Conservation (phyloP, 2,329 filamentous ascomycete species). For the Fusarium verticillioides region DNA sequence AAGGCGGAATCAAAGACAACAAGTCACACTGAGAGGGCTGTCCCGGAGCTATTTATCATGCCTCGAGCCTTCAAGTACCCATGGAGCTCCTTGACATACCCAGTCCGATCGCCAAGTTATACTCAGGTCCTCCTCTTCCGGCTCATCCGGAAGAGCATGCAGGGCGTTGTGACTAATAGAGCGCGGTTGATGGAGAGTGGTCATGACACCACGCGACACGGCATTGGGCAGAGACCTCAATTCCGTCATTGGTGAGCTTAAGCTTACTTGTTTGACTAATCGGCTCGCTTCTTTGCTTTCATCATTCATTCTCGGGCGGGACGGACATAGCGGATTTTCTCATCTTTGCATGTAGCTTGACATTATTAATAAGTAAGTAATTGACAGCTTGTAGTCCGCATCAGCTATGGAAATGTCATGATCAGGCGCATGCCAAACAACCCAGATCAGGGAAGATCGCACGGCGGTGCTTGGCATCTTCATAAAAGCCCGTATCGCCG, state of each 20-base stretch:
- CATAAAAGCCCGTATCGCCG: slow-evolving; percentile 17
- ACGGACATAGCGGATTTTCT: neutral
- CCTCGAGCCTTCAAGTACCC: slow-evolving; percentile 13
- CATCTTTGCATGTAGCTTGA: slow-evolving; percentile 1
- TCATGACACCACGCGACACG: slow-evolving; percentile 35
- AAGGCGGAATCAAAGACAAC: neutral
- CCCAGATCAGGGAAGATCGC: neutral
- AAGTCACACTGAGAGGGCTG: slow-evolving; percentile 1
- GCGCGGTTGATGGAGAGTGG: slow-evolving; percentile 36
- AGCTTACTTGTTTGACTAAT: slow-evolving; percentile 18
- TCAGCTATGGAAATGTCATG: slow-evolving; percentile 12
- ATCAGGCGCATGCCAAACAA: slow-evolving; percentile 5
- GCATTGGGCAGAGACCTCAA: slow-evolving; percentile 19
- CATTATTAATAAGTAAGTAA: slow-evolving; percentile 29
- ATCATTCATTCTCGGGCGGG: neutral
- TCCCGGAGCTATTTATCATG: slow-evolving; percentile 36
- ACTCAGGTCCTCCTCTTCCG: slow-evolving; percentile 27
- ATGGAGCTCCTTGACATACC: slow-evolving; percentile 2
- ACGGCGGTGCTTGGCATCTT: slow-evolving; percentile 26
- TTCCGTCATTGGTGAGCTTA: slow-evolving; percentile 23
- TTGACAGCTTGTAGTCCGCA: neutral
- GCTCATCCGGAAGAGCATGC: slow-evolving; percentile 36
- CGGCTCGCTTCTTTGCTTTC: neutral
- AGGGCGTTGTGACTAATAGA: slow-evolving; percentile 36
- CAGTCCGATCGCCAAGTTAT: slow-evolving; percentile 17